Evolutionary conservation across 345 rosid genomes (phyloP).

Genomic region (Salix purpurea): DNA sequence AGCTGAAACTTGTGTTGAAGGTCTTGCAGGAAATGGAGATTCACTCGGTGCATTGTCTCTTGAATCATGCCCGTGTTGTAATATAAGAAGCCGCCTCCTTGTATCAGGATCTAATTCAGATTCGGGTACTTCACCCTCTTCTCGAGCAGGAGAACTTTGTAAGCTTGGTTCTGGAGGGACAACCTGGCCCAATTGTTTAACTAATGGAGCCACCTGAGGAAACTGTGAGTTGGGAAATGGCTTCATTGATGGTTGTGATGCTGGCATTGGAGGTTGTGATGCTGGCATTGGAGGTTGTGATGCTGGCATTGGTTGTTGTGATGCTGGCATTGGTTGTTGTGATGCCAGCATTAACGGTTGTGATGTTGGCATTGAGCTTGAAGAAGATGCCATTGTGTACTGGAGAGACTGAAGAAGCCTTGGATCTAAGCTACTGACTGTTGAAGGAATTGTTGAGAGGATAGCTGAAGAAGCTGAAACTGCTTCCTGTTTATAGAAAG

Average conservation of each 20-base stretch:
- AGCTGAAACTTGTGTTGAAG: slow-evolving; percentile 57
- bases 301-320: slow-evolving; percentile 43
- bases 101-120: slow-evolving; percentile 98
- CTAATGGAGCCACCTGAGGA: slow-evolving; percentile 45
- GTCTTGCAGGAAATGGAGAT: slow-evolving; percentile 61
- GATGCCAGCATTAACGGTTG: neutral
- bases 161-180: slow-evolving; percentile 57
- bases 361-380: slow-evolving; percentile 50
- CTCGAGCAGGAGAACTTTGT: slow-evolving; percentile 92
- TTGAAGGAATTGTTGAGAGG: slow-evolving; percentile 49
- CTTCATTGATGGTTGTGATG: slow-evolving; percentile 40
- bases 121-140: slow-evolving; percentile 99
- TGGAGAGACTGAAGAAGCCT: slow-evolving; percentile 56
- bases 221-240: slow-evolving; percentile 56
- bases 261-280: slow-evolving; percentile 39
- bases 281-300: neutral
- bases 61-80: slow-evolving; percentile 93
- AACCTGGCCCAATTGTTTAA: slow-evolving; percentile 58
- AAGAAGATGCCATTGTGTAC: slow-evolving; percentile 55
- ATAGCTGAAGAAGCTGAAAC: slow-evolving; percentile 54
- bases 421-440: slow-evolving; percentile 54
- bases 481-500: slow-evolving; percentile 58
- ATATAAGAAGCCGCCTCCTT: slow-evolving; percentile 91
- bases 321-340: slow-evolving; percentile 46
- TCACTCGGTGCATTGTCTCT: slow-evolving; percentile 69